phyloP scores from a whole-genome alignment of 352 stramenopile species.

The Phytophthora pistaciae region DNA sequence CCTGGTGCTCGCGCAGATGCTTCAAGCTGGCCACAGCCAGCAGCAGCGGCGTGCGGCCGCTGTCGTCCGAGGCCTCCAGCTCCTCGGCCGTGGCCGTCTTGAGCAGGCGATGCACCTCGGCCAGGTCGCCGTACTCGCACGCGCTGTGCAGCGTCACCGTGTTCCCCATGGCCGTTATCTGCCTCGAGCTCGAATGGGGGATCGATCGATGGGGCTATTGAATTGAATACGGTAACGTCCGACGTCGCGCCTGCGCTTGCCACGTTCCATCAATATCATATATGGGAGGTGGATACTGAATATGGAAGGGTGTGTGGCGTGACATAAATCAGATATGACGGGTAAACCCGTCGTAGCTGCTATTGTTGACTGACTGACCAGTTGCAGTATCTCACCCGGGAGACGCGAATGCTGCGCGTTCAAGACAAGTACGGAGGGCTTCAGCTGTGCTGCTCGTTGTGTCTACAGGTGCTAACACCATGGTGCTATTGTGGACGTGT shows the following conservation, averaged over 20 bases:
- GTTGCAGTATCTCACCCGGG: neutral
- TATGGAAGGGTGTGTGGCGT: conserved; percentile 3
- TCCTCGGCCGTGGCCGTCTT: conserved; percentile 68
- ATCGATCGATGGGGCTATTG: conserved; percentile 2
- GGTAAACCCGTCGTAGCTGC: neutral
- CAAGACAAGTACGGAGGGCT: conserved; percentile 63
- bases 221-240: conserved; percentile 31
- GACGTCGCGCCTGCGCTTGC: conserved; percentile 24
- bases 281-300: conserved; percentile 1
- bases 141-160: conserved; percentile 83
- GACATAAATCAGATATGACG: neutral
- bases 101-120: conserved; percentile 63
- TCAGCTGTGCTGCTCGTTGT: neutral
- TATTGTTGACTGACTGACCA: neutral
- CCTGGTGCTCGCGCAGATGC: conserved; percentile 46
- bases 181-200: conserved; percentile 9
- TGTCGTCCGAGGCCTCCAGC: conserved; percentile 79
- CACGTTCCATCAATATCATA: conserved; percentile 7
- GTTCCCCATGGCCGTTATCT: conserved; percentile 73
- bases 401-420: conserved; percentile 68
- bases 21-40: conserved; percentile 73
- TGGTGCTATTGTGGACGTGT: neutral
- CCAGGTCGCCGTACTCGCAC: conserved; percentile 80
- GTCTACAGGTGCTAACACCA: neutral
- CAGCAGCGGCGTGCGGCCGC: conserved; percentile 78